A percentile compares a stretch with the other conserved stretches of the same genome.
phyloP scores from a whole-genome alignment of 1,139 yeast genomes.

The Yamadazyma friedrichii region DNA sequence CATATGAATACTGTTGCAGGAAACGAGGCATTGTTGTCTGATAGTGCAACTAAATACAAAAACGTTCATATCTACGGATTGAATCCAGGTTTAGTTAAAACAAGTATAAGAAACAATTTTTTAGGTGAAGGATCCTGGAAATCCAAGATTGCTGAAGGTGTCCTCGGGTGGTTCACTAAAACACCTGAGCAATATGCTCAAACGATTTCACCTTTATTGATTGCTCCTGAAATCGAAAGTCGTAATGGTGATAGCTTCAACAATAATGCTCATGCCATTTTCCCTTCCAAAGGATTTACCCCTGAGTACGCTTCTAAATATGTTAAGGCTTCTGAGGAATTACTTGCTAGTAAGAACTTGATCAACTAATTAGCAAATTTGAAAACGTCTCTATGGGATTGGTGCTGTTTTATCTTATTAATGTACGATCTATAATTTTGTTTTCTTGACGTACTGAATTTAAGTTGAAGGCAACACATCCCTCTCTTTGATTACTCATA shows the following conservation, averaged over 20 bases:
- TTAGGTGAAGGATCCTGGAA: slow-evolving; percentile 22
- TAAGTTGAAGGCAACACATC: no score
- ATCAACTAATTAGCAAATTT: no score
- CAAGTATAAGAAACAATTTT: slow-evolving; percentile 27
- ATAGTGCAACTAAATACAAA: slow-evolving; percentile 17
- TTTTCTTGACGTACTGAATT: no score
- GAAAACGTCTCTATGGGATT: no score
- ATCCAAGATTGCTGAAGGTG: slow-evolving; percentile 20
- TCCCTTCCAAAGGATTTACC: slow-evolving; percentile 23
- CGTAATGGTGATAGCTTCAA: slow-evolving; percentile 26
- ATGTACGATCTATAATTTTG: no score
- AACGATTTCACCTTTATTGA: slow-evolving; percentile 24
- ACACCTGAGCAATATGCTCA: slow-evolving; percentile 29
- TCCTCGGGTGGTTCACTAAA: slow-evolving; percentile 25
- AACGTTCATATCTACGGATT: slow-evolving; percentile 25
- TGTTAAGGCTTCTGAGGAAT: slow-evolving; percentile 20
- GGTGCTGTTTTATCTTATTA: no score
- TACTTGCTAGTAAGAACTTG: slow-evolving; percentile 5
- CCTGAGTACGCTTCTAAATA: slow-evolving; percentile 21
- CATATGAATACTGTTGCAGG: slow-evolving; percentile 40
- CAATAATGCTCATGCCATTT: slow-evolving; percentile 21
- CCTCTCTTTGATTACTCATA: no score
- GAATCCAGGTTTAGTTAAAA: slow-evolving; percentile 34
- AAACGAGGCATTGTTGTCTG: slow-evolving; percentile 30
- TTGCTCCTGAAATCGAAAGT: slow-evolving; percentile 23